phyloP scores from a whole-genome alignment of 257 asterid genomes.

The Echium plantagineum region DNA sequence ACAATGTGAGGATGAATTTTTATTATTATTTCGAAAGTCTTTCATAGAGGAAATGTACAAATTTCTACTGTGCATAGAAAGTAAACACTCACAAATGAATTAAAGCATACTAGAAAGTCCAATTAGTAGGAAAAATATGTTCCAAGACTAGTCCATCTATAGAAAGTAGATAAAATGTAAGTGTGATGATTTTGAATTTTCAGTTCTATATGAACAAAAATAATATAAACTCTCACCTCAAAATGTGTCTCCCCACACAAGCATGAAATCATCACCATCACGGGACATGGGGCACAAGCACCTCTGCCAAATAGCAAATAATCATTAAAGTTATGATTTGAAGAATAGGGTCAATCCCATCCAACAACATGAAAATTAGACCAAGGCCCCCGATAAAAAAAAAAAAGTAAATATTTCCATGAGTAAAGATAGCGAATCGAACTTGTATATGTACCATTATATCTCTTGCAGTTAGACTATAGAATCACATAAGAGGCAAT shows the following conservation, averaged over 20 bases:
- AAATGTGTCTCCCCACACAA: conserved; percentile 72
- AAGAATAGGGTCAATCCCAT: neutral
- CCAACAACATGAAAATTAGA: neutral
- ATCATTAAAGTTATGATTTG: conserved; percentile 1
- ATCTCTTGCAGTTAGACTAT: neutral
- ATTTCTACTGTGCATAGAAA: neutral
- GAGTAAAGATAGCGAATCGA: neutral
- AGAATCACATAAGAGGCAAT: neutral
- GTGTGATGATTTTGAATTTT: neutral
- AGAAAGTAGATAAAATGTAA: neutral
- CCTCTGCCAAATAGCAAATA: conserved; percentile 54
- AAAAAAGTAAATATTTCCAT: too few species aligned
- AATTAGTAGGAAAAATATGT: neutral
- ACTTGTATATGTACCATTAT: neutral
- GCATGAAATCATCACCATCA: conserved; percentile 83
- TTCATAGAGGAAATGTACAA: neutral
- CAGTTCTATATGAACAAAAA: conserved; percentile 3
- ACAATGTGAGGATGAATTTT: neutral
- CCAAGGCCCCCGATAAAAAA: neutral
- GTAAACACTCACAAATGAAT: neutral
- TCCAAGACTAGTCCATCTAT: conserved; percentile 1
- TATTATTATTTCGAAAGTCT: neutral
- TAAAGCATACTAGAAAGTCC: neutral
- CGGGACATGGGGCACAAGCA: conserved; percentile 87
- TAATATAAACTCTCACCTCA: conserved; percentile 46